Percentiles rank a stretch among this genome's conserved stretches.
phyloP scores from a whole-genome alignment of 2,329 filamentous ascomycete species.

The Pyricularia sp. region DNA sequence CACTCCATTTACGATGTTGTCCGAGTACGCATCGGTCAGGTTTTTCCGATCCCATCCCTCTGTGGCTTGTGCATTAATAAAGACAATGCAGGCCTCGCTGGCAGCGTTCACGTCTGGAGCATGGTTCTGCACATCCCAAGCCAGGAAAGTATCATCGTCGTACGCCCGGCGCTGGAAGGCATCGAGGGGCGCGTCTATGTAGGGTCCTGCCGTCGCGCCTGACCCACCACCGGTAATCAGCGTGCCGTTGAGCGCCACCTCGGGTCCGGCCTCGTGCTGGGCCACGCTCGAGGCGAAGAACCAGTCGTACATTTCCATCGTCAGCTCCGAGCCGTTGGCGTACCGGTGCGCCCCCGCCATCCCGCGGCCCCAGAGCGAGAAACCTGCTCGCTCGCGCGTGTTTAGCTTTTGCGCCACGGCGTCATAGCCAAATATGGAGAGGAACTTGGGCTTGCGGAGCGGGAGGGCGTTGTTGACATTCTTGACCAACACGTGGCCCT shows the following conservation, averaged over 20 bases:
- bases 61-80: slow-evolving; percentile 59
- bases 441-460: slow-evolving; percentile 43
- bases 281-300: slow-evolving; percentile 3
- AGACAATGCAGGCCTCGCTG: slow-evolving; percentile 58
- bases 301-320: slow-evolving; percentile 2
- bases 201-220: slow-evolving; percentile 35
- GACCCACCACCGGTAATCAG: slow-evolving; percentile 41
- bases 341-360: slow-evolving; percentile 23
- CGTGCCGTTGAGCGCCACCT: slow-evolving; percentile 36
- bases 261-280: slow-evolving; percentile 10
- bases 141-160: slow-evolving; percentile 45
- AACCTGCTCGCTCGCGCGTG: slow-evolving; percentile 62
- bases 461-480: slow-evolving; percentile 57
- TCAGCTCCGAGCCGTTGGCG: neutral
- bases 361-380: slow-evolving; percentile 66
- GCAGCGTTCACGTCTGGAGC: slow-evolving; percentile 36
- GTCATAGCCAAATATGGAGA: slow-evolving; percentile 55
- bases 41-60: slow-evolving; percentile 59
- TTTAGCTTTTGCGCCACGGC: slow-evolving; percentile 20
- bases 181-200: slow-evolving; percentile 28
- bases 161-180: slow-evolving; percentile 28
- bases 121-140: slow-evolving; percentile 43
- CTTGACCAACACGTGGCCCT: slow-evolving; percentile 68
- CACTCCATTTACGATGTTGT: slow-evolving; percentile 46
- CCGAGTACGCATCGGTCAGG: slow-evolving; percentile 57